These are phyloP conservation scores for Penicillium nordicum DNA, from an alignment of 2,329 filamentous ascomycete species.

Conservation along the genomic window DNA sequence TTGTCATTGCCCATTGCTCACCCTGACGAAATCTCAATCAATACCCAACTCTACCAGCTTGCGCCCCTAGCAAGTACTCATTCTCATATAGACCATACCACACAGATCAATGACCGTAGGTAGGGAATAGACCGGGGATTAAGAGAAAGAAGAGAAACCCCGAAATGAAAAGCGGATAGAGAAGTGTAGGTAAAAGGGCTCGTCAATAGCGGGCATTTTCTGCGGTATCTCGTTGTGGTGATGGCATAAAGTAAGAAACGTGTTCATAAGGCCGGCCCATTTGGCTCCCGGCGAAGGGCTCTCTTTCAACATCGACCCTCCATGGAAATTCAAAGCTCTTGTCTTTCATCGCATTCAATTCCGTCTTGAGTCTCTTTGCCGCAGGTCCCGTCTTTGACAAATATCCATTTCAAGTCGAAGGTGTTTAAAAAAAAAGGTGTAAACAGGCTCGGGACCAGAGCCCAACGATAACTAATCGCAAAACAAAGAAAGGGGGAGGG, in stretches of 20 bases:
- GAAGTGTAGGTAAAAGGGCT: conserved; percentile 19
- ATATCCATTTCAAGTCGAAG: conserved; percentile 14
- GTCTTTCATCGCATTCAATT: conserved; percentile 10
- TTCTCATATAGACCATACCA: conserved; percentile 2
- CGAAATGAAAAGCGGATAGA: neutral
- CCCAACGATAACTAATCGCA: conserved; percentile 18
- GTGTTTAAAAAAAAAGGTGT: conserved; percentile 8
- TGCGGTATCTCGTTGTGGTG: conserved; percentile 37
- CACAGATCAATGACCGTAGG: neutral
- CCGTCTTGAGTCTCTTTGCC: conserved; percentile 4
- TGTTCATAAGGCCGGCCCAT: conserved; percentile 22
- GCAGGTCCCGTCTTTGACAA: conserved; percentile 5
- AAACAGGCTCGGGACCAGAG: conserved; percentile 8
- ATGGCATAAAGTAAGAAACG: conserved; percentile 31
- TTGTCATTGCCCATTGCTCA: neutral
- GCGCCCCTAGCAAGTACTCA: conserved; percentile 1
- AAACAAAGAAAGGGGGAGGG: conserved; percentile 15
- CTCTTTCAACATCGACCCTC: conserved; percentile 10
- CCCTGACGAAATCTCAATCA: neutral
- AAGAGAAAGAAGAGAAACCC: neutral
- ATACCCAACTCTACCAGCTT: conserved; percentile 3
- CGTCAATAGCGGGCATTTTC: conserved; percentile 36
- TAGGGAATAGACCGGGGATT: neutral
- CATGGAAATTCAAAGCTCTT: conserved; percentile 1
- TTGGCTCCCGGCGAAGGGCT: conserved; percentile 17